Evolutionary conservation across 169 alveolate species (phyloP).

Genomic region (Eimeria sp.): DNA sequence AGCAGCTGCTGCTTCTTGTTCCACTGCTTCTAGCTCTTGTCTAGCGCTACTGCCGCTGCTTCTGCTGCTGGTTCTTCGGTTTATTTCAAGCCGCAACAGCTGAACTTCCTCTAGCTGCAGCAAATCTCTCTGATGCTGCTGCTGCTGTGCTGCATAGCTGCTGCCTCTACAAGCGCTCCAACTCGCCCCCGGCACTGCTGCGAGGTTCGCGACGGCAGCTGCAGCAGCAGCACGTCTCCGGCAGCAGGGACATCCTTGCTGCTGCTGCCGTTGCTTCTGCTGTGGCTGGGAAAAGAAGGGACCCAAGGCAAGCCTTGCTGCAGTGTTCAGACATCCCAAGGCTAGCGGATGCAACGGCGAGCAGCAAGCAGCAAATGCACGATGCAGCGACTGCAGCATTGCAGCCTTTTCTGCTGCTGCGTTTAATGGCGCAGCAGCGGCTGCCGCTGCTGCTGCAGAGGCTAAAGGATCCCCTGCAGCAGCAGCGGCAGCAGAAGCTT

Average conservation of each 20-base stretch:
- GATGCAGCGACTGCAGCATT: conserved; percentile 52
- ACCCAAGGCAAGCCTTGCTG: conserved; percentile 13
- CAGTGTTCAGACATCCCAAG: conserved; percentile 17
- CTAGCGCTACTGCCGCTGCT: conserved; percentile 48
- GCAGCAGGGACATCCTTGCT: conserved; percentile 23
- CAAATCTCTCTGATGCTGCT: conserved; percentile 48
- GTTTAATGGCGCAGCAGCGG: conserved; percentile 18
- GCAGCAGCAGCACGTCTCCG: conserved; percentile 50
- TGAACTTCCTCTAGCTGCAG: conserved; percentile 58
- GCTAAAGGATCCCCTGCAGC: neutral
- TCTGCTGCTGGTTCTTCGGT: conserved; percentile 28
- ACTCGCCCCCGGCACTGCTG: conserved; percentile 26
- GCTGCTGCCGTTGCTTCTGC: neutral
- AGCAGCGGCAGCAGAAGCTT: conserved; percentile 16
- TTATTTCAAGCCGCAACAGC: conserved; percentile 58
- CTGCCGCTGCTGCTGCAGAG: neutral
- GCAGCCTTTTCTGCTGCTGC: conserved; percentile 29
- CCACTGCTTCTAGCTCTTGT: neutral
- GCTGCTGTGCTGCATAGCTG: conserved; percentile 64
- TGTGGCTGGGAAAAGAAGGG: conserved; percentile 53
- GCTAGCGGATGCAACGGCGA: conserved; percentile 34
- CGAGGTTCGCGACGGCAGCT: neutral
- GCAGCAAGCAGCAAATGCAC: conserved; percentile 27
- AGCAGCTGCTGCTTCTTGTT: conserved; percentile 16
- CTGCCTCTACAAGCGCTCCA: conserved; percentile 62